Conservation (phyloP, 352 stramenopile species). For the Phytophthora pini region DNA sequence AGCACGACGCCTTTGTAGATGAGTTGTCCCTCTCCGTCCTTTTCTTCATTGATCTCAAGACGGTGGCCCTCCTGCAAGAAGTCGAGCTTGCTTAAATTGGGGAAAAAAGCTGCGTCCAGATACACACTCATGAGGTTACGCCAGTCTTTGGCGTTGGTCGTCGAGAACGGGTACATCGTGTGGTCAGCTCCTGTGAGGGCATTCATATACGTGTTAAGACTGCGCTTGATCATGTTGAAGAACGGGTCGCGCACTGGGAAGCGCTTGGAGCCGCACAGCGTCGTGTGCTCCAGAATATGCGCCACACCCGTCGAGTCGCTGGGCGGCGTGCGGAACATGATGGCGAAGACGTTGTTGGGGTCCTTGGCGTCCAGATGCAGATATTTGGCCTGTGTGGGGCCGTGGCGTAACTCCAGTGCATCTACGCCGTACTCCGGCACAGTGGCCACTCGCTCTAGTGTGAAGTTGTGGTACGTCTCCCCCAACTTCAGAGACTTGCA, state of each 20-base stretch:
- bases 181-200: slow-evolving; percentile 98
- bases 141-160: slow-evolving; percentile 97
- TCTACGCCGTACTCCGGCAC: slow-evolving; percentile 88
- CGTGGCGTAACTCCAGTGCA: slow-evolving; percentile 78
- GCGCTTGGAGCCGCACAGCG: slow-evolving; percentile 95
- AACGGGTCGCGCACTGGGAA: slow-evolving; percentile 99
- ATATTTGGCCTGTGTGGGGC: slow-evolving; percentile 75
- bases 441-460: slow-evolving; percentile 54
- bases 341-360: slow-evolving; percentile 90
- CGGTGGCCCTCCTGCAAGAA: slow-evolving; percentile 87
- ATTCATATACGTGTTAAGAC: slow-evolving; percentile 99
- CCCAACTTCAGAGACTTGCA: slow-evolving; percentile 63
- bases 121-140: slow-evolving; percentile 98
- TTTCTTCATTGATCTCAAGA: slow-evolving; percentile 57
- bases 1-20: slow-evolving; percentile 97
- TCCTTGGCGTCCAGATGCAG: slow-evolving; percentile 87
- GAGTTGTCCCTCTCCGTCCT: slow-evolving; percentile 47
- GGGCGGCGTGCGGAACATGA: slow-evolving; percentile 98
- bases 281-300: slow-evolving; percentile 98
- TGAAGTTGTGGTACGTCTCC: slow-evolving; percentile 83
- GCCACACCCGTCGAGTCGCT: slow-evolving; percentile 96
- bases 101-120: slow-evolving; percentile 97
- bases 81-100: slow-evolving; percentile 81
- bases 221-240: slow-evolving; percentile 98
- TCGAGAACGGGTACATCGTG: slow-evolving; percentile 99